These are phyloP conservation scores for Penicillium sp. DNA, from an alignment of 2,329 filamentous ascomycete genomes.

Conservation along the genomic window DNA sequence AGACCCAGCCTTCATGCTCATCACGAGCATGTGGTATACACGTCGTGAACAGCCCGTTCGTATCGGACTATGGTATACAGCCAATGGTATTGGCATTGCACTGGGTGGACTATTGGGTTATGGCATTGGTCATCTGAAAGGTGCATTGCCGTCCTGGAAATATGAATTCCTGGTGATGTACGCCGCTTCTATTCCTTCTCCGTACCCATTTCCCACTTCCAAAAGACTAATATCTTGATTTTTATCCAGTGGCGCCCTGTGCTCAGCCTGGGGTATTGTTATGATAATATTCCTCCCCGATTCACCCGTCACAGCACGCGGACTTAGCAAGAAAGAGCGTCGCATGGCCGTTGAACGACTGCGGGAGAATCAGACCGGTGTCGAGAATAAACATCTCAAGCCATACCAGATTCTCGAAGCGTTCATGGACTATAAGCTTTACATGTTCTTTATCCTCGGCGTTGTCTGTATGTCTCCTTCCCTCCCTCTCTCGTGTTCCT, in stretches of 20 bases:
- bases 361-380: conserved; percentile 56
- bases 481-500: too few species aligned
- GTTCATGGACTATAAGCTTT: conserved; percentile 57
- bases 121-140: conserved; percentile 58
- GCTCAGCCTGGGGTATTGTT: conserved; percentile 57
- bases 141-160: conserved; percentile 58
- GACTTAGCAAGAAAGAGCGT: conserved; percentile 51
- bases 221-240: too few species aligned
- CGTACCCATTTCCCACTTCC: too few species aligned
- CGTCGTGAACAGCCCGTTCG: conserved; percentile 59
- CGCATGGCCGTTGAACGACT: conserved; percentile 55
- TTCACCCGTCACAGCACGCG: conserved; percentile 53
- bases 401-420: conserved; percentile 55
- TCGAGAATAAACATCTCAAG: conserved; percentile 56
- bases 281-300: conserved; percentile 58
- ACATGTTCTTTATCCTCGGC: conserved; percentile 54
- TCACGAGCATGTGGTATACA: conserved; percentile 65
- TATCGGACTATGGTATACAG: conserved; percentile 58
- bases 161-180: conserved; percentile 66
- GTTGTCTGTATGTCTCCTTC: conserved; percentile 38
- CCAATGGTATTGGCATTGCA: conserved; percentile 58
- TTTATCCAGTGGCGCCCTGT: conserved; percentile 47
- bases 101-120: conserved; percentile 57
- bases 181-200: background rate
- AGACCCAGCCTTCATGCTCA: conserved; percentile 61